Evolutionary conservation across 306 rosid species (phyloP).

Genomic region (Dryas drummondii): DNA sequence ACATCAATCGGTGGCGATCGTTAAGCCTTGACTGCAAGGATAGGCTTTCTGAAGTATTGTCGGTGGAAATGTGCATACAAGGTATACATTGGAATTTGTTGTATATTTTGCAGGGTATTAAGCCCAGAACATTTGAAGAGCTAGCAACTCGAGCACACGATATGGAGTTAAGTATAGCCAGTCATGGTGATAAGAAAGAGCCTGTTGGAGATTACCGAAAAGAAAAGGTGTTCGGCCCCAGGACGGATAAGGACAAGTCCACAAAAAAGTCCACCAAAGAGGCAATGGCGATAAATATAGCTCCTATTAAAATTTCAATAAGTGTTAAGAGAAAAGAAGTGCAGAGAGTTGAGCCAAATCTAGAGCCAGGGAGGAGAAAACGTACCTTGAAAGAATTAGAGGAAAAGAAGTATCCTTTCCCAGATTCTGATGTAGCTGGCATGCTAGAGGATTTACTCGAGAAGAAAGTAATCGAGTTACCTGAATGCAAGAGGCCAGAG

Average conservation of each 20-base stretch:
- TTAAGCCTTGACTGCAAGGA: not conserved
- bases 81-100: not conserved
- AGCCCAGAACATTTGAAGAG: not conserved
- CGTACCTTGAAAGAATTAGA: not conserved
- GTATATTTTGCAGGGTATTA: not conserved
- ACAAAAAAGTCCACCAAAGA: not conserved
- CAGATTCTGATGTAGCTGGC: not conserved
- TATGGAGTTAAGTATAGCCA: not conserved
- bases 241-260: not conserved
- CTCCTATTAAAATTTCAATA: not conserved
- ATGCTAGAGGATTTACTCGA: not conserved
- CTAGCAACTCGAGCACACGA: not conserved
- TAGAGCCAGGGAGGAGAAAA: not conserved
- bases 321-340: not conserved
- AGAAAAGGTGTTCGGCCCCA: not conserved
- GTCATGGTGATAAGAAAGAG: not conserved
- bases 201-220: not conserved
- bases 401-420: not conserved
- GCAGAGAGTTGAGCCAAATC: accelerated
- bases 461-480: not conserved
- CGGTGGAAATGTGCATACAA: not conserved
- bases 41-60: not conserved
- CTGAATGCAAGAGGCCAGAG: not conserved
- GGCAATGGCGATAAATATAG: not conserved
- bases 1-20: not conserved